Evolutionary conservation across 225 moss, liverwort and hornwort genomes (phyloP), one percentile per base, ranked within the genome.

Genomic region (Sphagnum contortum): DNA sequence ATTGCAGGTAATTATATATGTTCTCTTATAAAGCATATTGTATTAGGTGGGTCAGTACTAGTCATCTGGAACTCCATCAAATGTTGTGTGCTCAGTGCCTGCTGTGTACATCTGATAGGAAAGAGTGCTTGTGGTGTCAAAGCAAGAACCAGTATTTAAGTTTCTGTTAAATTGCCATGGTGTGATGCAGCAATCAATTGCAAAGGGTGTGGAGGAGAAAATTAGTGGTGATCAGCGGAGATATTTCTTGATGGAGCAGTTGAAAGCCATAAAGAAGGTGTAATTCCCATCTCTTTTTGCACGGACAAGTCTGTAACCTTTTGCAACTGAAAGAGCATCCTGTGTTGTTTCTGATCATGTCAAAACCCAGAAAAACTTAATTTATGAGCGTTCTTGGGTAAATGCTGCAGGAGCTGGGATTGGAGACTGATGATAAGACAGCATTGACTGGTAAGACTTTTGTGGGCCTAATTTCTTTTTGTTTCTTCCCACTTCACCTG

Each of bases 131-230:
- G 29, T 29, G 29, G 29, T 29, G 29, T 29, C 29, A 29, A 29
- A 29, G 29, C 29, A 29, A 29, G 29, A 29, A 29, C 29, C 29
- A 29, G 1, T 29, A 29, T 29, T 29, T 29, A 29, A 29, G 29
- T 29, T 29, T 29, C 29, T 29, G 29, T 29, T 29, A 29, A 29
- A 29, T 29, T 29, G 29, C 29, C 29, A 29, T 29, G 29, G 29
- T 29, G 29, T 29, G 29, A 29, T 60, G 58, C 83, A 91, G 88
- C 86, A 86, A 80, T 93, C 93, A 7, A 93, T 93, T 69, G 98
- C 98, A 7, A 93, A 93, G 77, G 91, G 93, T 50, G 91, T 98
- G 55, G 93, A 98, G 81, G 98, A 98, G 78, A 98, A 98, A 83
- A 98, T 98, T 64, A 93, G 80, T 69, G 98, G 91, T 51, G 98